Base-by-base conservation (phyloP, 148 eudicot genomes). In the Vaccinium darrowii region DNA sequence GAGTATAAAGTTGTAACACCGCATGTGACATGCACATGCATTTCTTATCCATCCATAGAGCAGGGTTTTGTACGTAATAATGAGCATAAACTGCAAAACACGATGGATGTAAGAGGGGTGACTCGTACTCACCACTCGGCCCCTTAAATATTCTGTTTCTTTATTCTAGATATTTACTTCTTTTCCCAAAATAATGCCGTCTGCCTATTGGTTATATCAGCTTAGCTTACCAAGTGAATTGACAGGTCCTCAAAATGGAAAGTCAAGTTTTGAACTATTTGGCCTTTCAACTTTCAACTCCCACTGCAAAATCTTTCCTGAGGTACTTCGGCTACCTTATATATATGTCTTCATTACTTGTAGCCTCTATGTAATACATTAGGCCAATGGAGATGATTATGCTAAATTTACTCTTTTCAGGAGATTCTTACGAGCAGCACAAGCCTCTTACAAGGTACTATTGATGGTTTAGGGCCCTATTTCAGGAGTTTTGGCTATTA, bases 201-300 rank as follows among this genome's bases (percentile, higher is more conserved):
- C 30, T 65, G 21, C 73, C 5, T n/a, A 13, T 12, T 43, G 43
- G 67, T 16, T 65, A 30, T 43, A 39, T 14, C 51, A n/a, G 25
- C 69, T 72, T 82, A 80, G 47, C 78, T 91, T 78, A 91, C 78
- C 62, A 82, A 83, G 57, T 76, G 65, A 65, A 65, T 73, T 71
- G 75, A 86, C 87, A 95, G 98, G 98, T 95, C 10, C 79, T 95
- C 84, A 86, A 82, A 83, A 90, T 95, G 95, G 98, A 95, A 88
- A 90, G 92, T 83, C 86, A 89, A 83, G 92, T 94, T 85, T 87
- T 95, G 84, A 92, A 94, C 87, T 88, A 88, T 74, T 80, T 94
- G 83, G 80, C 87, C 72, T 95, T 94, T 86, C 95, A 89, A 79
- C 91, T 95, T 60, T 91, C 94, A 65, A 88, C 88, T 82, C 98